A percentile compares a stretch with the other conserved stretches of the same genome.
phyloP scores from a whole-genome alignment of 805 yeast genomes.

The Geotrichum ghanense region DNA sequence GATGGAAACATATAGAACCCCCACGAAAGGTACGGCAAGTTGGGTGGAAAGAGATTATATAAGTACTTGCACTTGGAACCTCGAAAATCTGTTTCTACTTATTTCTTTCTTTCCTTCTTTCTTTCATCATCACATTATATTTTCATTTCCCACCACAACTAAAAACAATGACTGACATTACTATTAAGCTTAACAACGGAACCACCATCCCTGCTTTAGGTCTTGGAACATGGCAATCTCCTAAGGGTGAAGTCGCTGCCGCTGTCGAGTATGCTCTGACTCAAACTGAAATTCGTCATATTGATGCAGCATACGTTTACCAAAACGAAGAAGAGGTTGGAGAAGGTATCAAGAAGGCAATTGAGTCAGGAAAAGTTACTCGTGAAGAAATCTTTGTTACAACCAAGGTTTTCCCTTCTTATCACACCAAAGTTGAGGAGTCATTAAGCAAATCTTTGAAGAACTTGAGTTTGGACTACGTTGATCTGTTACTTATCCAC shows the following conservation, averaged over 20 bases:
- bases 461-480: slow-evolving; percentile 60
- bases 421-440: slow-evolving; percentile 30
- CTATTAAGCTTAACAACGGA: slow-evolving; percentile 41
- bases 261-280: slow-evolving; percentile 49
- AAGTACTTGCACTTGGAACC: too few relatives aligned
- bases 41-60: too few relatives aligned
- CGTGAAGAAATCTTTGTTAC: slow-evolving; percentile 59
- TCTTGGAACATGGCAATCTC: slow-evolving; percentile 64
- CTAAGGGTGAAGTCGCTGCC: slow-evolving; percentile 38
- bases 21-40: too few relatives aligned
- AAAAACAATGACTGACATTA: slow-evolving; percentile 14
- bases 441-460: slow-evolving; percentile 49
- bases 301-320: slow-evolving; percentile 66
- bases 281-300: slow-evolving; percentile 56
- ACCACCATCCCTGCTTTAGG: slow-evolving; percentile 54
- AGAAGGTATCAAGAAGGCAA: slow-evolving; percentile 27
- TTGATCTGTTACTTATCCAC: slow-evolving; percentile 69
- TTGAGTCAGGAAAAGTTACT: slow-evolving; percentile 45
- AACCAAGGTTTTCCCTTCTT: slow-evolving; percentile 44
- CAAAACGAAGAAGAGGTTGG: slow-evolving; percentile 59
- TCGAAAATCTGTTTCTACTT: too few relatives aligned
- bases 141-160: too few relatives aligned
- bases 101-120: not conserved
- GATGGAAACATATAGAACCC: too few relatives aligned
- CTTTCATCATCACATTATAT: not conserved